Base-by-base conservation (phyloP, 768 basidiomycete species). In the Leccinellum luteum region DNA sequence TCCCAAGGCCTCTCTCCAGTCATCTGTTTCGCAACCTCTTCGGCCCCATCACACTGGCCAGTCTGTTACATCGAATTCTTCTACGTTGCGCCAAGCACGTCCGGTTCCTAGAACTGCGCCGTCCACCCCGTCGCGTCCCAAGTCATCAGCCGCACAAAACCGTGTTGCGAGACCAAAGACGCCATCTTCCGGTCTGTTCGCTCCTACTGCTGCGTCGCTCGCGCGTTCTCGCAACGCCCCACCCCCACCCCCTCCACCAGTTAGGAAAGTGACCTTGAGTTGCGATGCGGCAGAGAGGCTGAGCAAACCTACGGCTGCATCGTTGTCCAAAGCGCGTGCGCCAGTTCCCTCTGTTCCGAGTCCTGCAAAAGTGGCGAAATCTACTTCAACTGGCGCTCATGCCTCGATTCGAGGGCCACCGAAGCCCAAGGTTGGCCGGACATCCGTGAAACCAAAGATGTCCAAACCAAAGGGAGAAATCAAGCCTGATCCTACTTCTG, bases 271-370 rank as follows among this genome's bases (percentile, higher is more conserved):
- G n/a, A 78, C 81, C 1, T 62, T 84, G 47, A 81, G 80, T 56
- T 78, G 77, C 57, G 81, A 75, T 49, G 78, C 78, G 0, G 77
- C 85, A 12, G 87, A 89, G 57, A 80, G 90, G 51, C 75, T 92
- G 44, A 89, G 83, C 71, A 90, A 90, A 70, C 90, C 90, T n/a
- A 92, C 90, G 1, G 89, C 89, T 10, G 86, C 90, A 27, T 89
- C 88, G 2, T 67, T 88, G 57, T 84, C 84, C 23, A 86, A 83
- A 67, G 82, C 81, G 21, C 80, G 85, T 17, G 60, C 76, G n/a
- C 60, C 70, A 4, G 64, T 48, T 8, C 50, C 64, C 25, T 14
- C 60, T 31, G 51, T 27, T 41, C 48, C 59, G 13, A 66, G 63
- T 25, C 64, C 70, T 32, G 55, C 66, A 5, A 63, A 59, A 44